A percentile compares a stretch with the other conserved stretches of the same genome.
These are phyloP conservation scores for Claviceps sp. DNA, from an alignment of 2,329 filamentous ascomycete species.

Conservation along the genomic window DNA sequence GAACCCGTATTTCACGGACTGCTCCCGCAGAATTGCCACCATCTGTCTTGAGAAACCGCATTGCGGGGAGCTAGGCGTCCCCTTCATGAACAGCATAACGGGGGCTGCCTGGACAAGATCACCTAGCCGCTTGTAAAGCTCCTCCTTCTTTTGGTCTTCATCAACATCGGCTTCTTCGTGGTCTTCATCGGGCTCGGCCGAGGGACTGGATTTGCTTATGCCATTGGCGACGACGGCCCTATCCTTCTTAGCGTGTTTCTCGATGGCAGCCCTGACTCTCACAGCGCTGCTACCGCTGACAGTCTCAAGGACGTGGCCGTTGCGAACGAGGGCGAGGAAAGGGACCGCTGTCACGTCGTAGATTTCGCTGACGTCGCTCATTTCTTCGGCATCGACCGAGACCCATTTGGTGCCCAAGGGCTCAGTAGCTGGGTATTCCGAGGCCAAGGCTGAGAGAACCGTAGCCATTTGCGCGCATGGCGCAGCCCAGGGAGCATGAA, in stretches of 20 bases:
- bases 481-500: slow-evolving; percentile 93
- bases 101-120: slow-evolving; percentile 90
- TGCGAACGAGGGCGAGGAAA: slow-evolving; percentile 72
- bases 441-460: slow-evolving; percentile 73
- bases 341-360: slow-evolving; percentile 95
- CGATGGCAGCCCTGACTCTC: slow-evolving; percentile 74
- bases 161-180: slow-evolving; percentile 24
- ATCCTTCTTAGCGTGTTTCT: slow-evolving; percentile 54
- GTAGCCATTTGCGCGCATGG: slow-evolving; percentile 90
- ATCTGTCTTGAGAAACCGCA: slow-evolving; percentile 90
- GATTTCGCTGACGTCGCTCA: slow-evolving; percentile 78
- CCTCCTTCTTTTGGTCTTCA: slow-evolving; percentile 58
- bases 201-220: slow-evolving; percentile 22
- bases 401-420: slow-evolving; percentile 67
- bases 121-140: slow-evolving; percentile 64
- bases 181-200: slow-evolving; percentile 28
- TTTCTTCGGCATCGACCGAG: slow-evolving; percentile 84
- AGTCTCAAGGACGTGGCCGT: slow-evolving; percentile 64
- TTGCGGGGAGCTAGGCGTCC: slow-evolving; percentile 74
- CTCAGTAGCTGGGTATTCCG: slow-evolving; percentile 61
- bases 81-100: slow-evolving; percentile 99
- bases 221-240: slow-evolving; percentile 23
- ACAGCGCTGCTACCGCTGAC: slow-evolving; percentile 82
- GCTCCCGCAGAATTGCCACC: slow-evolving; percentile 74
- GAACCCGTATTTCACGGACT: slow-evolving; percentile 91